These are phyloP conservation scores for Annulohypoxylon moriforme DNA, from an alignment of 495 filamentous ascomycete genomes.

Conservation along the genomic window DNA sequence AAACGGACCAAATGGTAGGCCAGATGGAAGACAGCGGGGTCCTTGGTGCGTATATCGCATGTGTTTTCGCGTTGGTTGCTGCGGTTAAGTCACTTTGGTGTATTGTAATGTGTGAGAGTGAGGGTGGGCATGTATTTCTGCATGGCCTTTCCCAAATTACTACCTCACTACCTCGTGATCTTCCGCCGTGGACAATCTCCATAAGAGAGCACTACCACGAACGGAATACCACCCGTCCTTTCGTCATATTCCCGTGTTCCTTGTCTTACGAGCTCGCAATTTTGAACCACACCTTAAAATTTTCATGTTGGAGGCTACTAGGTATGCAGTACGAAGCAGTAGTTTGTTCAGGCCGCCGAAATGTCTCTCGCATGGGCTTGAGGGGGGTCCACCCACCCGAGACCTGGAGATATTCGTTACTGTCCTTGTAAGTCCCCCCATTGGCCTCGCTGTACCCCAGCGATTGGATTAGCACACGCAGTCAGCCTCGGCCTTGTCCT, in stretches of 20 bases:
- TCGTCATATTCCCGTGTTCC: conserved; percentile 39
- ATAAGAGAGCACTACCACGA: conserved; percentile 30
- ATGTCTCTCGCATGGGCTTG: conserved; percentile 16
- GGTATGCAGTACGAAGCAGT: conserved; percentile 18
- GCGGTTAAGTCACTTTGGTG: conserved; percentile 31
- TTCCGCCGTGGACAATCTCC: conserved; percentile 15
- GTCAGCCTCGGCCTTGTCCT: conserved; percentile 44
- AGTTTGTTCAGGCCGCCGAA: conserved; percentile 30
- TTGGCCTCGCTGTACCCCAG: conserved; percentile 31
- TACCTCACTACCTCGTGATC: conserved; percentile 38
- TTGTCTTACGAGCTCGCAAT: conserved; percentile 40
- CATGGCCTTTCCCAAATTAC: conserved; percentile 31
- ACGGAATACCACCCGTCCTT: conserved; percentile 33
- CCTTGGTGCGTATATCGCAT: conserved; percentile 30
- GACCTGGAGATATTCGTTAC: conserved; percentile 30
- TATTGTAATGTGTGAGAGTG: conserved; percentile 27
- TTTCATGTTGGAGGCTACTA: conserved; percentile 15
- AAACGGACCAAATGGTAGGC: conserved; percentile 34
- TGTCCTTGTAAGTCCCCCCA: conserved; percentile 18
- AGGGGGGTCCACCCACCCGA: conserved; percentile 28
- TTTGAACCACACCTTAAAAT: conserved; percentile 34
- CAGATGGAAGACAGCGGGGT: conserved; percentile 39
- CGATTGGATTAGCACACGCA: conserved; percentile 33
- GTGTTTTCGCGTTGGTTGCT: conserved; percentile 35
- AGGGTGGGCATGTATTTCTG: conserved; percentile 39